A percentile compares a stretch with the other conserved stretches of the same genome.
Evolutionary conservation across 179 eudicot genomes (phyloP).

Genomic region (Camellia oleifera): DNA sequence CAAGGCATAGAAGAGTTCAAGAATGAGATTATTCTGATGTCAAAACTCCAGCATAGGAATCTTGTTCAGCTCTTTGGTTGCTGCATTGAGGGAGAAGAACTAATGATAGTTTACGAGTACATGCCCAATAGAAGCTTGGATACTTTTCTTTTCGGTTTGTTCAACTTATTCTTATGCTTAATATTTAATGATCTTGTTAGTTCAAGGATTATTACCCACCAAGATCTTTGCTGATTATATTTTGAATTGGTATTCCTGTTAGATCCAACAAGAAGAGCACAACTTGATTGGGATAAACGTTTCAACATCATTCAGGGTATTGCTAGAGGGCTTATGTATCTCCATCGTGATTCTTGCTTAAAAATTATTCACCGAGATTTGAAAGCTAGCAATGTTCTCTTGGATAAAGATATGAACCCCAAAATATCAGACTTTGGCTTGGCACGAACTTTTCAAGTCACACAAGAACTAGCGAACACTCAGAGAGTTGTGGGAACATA

Average conservation of each 20-base stretch:
- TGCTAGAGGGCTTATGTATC: background rate
- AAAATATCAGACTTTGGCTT: background rate
- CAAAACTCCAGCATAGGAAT: slow-evolving; percentile 35
- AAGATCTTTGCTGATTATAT: background rate
- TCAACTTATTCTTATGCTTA: too few relatives aligned
- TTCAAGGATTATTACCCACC: too few relatives aligned
- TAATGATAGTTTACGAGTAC: slow-evolving; percentile 36
- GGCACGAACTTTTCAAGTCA: background rate
- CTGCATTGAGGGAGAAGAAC: slow-evolving; percentile 37
- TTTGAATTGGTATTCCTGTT: background rate
- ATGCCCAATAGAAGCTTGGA: slow-evolving; percentile 35
- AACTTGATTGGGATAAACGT: background rate
- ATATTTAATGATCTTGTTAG: too few relatives aligned
- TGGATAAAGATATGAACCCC: background rate
- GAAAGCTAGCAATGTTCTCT: too few relatives aligned
- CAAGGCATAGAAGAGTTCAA: slow-evolving; percentile 24
- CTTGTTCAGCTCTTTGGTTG: slow-evolving; percentile 40
- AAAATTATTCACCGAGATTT: too few relatives aligned
- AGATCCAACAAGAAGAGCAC: background rate
- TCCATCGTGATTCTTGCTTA: background rate
- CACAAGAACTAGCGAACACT: too few relatives aligned
- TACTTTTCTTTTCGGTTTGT: slow-evolving; percentile 31
- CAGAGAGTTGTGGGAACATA: too few relatives aligned
- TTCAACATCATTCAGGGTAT: background rate
- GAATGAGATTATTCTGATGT: slow-evolving; percentile 24